Percentiles rank a stretch among this genome's conserved stretches.
Evolutionary conservation across 1,284 basidiomycete genomes (phyloP).

Genomic region (Leccinum pachyderme): DNA sequence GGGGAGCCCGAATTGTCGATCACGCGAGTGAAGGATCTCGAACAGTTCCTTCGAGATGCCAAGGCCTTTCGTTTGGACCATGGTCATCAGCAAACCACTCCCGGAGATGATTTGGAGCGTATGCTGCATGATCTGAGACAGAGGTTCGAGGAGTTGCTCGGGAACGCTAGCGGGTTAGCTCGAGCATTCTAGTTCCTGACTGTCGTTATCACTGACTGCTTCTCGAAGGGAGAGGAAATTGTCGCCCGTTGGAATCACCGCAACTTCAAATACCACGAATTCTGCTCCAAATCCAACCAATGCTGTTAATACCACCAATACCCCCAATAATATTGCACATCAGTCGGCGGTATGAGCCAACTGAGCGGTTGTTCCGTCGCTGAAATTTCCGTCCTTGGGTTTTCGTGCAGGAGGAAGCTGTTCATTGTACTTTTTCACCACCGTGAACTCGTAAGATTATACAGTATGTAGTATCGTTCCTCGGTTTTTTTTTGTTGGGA

Average conservation of each 20-base stretch:
- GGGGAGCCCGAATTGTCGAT: conserved; percentile 63
- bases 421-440: background rate
- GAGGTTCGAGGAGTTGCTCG: conserved; percentile 40
- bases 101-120: conserved; percentile 7
- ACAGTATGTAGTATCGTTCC: background rate
- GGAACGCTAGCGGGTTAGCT: conserved; percentile 33
- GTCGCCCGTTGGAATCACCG: conserved; percentile 15
- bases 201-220: background rate
- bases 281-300: too few relatives aligned
- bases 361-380: background rate
- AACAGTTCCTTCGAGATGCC: conserved; percentile 61
- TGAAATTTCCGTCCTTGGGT: too few relatives aligned
- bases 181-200: background rate
- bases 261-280: background rate
- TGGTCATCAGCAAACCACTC: conserved; percentile 38
- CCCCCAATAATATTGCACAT: background rate
- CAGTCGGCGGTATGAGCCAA: background rate
- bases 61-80: conserved; percentile 56
- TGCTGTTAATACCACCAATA: background rate
- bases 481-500: background rate
- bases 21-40: conserved; percentile 53
- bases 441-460: background rate
- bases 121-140: conserved; percentile 28
- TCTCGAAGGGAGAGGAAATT: conserved; percentile 21
- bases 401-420: background rate